A percentile compares a stretch with the other conserved stretches of the same genome.
Evolutionary conservation across 2,329 filamentous ascomycete genomes (phyloP).

Genomic region (Gnomoniopsis sp.): DNA sequence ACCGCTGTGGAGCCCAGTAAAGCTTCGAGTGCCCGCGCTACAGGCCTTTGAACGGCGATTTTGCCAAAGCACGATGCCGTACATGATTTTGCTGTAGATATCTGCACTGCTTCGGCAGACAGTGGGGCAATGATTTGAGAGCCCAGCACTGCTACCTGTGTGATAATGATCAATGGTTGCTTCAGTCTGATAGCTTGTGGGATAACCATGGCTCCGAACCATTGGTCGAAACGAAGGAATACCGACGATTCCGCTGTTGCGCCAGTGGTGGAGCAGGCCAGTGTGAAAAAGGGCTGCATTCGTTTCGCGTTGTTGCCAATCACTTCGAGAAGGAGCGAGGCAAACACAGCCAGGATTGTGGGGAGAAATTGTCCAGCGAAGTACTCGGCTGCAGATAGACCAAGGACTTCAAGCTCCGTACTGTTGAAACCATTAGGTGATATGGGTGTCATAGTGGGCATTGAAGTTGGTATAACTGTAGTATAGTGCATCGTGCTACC

Average conservation of each 20-base stretch:
- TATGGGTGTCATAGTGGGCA: background rate
- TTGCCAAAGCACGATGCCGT: background rate
- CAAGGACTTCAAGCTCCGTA: background rate
- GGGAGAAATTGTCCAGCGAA: conserved; percentile 1
- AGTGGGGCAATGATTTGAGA: background rate
- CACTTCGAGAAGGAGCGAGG: background rate
- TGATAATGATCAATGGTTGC: conserved; percentile 2
- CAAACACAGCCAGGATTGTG: background rate
- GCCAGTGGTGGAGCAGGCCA: background rate
- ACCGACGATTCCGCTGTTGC: background rate
- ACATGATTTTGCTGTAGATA: background rate
- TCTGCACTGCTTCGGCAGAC: conserved; percentile 1
- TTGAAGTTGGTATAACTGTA: background rate
- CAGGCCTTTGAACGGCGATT: background rate
- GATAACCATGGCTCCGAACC: background rate
- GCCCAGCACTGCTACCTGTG: background rate
- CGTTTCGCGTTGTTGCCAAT: conserved; percentile 3
- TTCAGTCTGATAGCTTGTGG: background rate
- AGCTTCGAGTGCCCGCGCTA: background rate
- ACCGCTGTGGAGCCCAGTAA: background rate
- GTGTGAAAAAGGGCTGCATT: conserved; percentile 7
- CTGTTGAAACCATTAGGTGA: background rate
- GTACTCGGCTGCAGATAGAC: background rate
- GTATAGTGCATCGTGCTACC: background rate
- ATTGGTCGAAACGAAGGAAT: background rate